phyloP scores from a whole-genome alignment of 768 basidiomycete species.

The Holtermannia corniformis region DNA sequence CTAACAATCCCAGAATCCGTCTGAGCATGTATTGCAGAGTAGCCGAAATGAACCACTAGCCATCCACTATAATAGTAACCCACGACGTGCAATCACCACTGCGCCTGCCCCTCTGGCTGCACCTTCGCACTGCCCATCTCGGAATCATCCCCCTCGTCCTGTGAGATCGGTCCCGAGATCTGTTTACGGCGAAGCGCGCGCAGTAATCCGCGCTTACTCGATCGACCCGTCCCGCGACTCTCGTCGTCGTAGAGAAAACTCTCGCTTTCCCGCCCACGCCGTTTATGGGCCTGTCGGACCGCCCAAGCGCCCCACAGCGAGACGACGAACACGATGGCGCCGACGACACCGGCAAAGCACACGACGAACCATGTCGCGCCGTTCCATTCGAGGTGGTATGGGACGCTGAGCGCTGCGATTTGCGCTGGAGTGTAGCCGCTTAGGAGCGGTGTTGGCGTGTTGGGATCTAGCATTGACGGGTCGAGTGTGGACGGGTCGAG shows the following conservation, averaged over 20 bases:
- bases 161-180: neutral
- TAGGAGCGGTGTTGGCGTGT: neutral
- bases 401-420: conserved; percentile 3
- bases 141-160: neutral
- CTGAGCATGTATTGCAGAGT: neutral
- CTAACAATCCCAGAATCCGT: neutral
- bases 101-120: neutral
- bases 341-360: conserved; percentile 8
- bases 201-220: neutral
- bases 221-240: neutral
- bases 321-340: neutral
- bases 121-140: neutral
- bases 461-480: neutral
- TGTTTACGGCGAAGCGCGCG: neutral
- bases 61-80: no score
- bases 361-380: conserved; percentile 16
- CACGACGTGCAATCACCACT: no score
- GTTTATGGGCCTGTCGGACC: no score
- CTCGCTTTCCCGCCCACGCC: neutral
- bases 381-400: conserved; percentile 18
- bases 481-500: neutral
- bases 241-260: neutral
- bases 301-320: no score
- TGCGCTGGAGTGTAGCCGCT: conserved; percentile 6
- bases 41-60: no score